Conservation (phyloP, 1,284 basidiomycete species). For the Porogramme epimiltina region DNA sequence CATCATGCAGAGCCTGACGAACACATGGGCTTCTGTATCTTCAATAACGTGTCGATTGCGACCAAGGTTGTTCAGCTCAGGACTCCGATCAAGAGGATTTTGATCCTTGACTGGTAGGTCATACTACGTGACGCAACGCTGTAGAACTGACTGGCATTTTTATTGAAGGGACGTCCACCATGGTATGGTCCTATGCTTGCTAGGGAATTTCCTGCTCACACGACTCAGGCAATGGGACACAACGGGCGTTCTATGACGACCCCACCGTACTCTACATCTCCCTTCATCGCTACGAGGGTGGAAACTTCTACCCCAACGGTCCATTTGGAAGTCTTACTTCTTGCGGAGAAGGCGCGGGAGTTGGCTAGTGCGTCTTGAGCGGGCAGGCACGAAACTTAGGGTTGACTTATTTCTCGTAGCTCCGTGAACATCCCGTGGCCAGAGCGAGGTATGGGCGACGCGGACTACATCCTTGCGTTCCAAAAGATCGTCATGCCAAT, state of each 20-base stretch:
- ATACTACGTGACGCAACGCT: too few relatives aligned
- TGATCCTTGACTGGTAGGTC: slow-evolving; percentile 94
- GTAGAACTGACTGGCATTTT: slow-evolving; percentile 13
- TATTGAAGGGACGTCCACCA: slow-evolving; percentile 99
- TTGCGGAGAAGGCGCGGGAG: slow-evolving; percentile 81
- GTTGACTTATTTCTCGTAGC: slow-evolving; percentile 41
- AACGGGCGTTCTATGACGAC: slow-evolving; percentile 93
- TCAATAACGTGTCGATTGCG: slow-evolving; percentile 97
- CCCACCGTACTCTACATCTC: slow-evolving; percentile 94
- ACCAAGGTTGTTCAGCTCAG: slow-evolving; percentile 76
- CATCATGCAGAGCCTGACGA: slow-evolving; percentile 98
- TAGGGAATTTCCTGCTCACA: background rate
- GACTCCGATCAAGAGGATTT: slow-evolving; percentile 73
- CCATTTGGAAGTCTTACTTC: slow-evolving; percentile 87
- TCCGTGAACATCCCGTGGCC: slow-evolving; percentile 99
- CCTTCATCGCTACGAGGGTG: slow-evolving; percentile 92
- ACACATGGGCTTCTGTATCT: slow-evolving; percentile 99
- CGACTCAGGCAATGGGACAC: slow-evolving; percentile 87
- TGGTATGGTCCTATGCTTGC: slow-evolving; percentile 49
- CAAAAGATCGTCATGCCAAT: slow-evolving; percentile 97
- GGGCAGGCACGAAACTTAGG: background rate
- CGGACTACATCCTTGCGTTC: slow-evolving; percentile 97
- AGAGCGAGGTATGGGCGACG: slow-evolving; percentile 85
- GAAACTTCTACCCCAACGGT: slow-evolving; percentile 91
- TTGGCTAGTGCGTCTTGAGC: slow-evolving; percentile 61